Base-by-base conservation (phyloP, 306 rosid genomes). In the Fagus sylvatica region DNA sequence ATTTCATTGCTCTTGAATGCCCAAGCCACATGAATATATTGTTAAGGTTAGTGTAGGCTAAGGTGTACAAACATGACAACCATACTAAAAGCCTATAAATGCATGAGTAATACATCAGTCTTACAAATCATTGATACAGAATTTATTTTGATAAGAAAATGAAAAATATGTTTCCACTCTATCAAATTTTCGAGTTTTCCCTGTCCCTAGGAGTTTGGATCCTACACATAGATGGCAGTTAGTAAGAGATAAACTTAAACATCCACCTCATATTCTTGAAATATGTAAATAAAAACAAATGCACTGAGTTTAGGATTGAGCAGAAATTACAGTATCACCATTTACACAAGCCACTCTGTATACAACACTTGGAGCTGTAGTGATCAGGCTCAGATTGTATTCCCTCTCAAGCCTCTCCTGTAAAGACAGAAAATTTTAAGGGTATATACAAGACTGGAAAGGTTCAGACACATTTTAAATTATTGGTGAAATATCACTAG, bases 311-410 rank as follows among this genome's bases (percentile, higher is more conserved):
- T 78, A 70, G 89, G 90, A 84, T 82, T 65, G 76, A 86, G 87
- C 82, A 83, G 90, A 80, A 90, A 90, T 90, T 90, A 90, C 93
- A 90, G 89, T 80, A 72, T 92, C 97, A 78, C 93, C 95, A 84
- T 84, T 79, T 59, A 85, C 78, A 82, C 90, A 88, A 85, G 69
- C 79, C 78, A 92, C 97, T 77, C 78, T 88, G 78, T 92, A 92
- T 56, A 92, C 97, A 74, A 88, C 95, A 74, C 97, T 92, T 22
- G 97, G 97, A 36, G 97, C 97, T 22, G 97, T 92, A 65, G 97
- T 88, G 77, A 88, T 92, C 81, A 92, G 82, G 78, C 89, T 92
- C 85, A 92, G 77, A 82, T 90, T 88, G 88, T 92, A 92, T 79
- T 92, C 97, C 75, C 93, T 87, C 89, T 89, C 91, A 76, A 88